Evolutionary conservation across 768 basidiomycete genomes (phyloP).

Genomic region (Mycena galopus): DNA sequence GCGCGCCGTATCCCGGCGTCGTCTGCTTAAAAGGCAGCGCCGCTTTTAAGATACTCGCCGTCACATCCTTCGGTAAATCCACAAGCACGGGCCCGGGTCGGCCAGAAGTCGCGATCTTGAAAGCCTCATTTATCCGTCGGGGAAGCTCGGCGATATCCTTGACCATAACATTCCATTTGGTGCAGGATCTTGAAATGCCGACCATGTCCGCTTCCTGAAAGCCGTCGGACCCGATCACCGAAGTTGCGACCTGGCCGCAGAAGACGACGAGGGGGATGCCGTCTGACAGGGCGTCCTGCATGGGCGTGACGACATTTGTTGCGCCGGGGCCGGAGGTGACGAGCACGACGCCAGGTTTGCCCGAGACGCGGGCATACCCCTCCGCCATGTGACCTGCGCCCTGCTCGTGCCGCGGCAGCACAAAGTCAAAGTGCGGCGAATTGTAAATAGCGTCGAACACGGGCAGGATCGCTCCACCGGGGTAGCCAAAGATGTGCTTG

Average conservation of each 20-base stretch:
- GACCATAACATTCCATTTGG: conserved; percentile 99
- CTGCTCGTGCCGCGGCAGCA: conserved; percentile 97
- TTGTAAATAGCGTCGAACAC: conserved; percentile 99
- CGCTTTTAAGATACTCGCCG: conserved; percentile 89
- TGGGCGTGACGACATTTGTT: conserved; percentile 96
- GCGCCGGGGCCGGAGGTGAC: conserved; percentile 99
- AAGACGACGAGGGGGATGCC: conserved; percentile 96
- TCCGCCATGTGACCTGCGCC: conserved; percentile 99
- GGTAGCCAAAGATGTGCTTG: conserved; percentile 98
- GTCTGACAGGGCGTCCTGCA: conserved; percentile 97
- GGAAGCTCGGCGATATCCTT: conserved; percentile 97
- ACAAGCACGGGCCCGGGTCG: conserved; percentile 98
- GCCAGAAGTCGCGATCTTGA: conserved; percentile 98
- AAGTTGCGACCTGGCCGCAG: conserved; percentile 97
- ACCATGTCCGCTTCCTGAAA: conserved; percentile 99
- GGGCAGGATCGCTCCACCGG: conserved; percentile 97
- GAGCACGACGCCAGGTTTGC: conserved; percentile 97
- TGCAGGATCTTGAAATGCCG: conserved; percentile 96
- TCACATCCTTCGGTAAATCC: conserved; percentile 99
- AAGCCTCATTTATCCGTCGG: conserved; percentile 96
- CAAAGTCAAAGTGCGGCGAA: conserved; percentile 93
- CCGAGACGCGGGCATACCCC: conserved; percentile 97
- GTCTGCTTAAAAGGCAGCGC: conserved; percentile 90
- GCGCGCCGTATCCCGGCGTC: conserved; percentile 77
- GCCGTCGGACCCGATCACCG: conserved; percentile 98